Evolutionary conservation across 1,284 basidiomycete genomes (phyloP).

Genomic region (Salmacisia buchloeana): DNA sequence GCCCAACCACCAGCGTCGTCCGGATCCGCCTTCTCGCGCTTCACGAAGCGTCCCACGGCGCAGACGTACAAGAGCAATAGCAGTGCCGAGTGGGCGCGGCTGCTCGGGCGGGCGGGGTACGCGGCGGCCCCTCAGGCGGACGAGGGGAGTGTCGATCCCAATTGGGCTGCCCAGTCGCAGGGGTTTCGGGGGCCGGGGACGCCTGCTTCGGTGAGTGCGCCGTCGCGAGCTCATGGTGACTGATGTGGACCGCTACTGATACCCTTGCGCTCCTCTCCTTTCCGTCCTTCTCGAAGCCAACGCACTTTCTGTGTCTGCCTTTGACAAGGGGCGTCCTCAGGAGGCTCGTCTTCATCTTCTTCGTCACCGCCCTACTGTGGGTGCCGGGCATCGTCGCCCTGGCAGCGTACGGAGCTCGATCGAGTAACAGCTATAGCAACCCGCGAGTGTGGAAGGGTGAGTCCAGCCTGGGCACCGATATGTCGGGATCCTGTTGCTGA

Average conservation of each 20-base stretch:
- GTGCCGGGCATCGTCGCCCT: slow-evolving; percentile 64
- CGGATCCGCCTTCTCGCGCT: no score
- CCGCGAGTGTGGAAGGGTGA: slow-evolving; percentile 52
- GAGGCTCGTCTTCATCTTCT: slow-evolving; percentile 20
- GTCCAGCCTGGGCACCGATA: not conserved
- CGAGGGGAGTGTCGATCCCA: not conserved
- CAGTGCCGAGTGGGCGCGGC: not conserved
- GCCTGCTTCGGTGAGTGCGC: not conserved
- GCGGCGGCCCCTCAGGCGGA: not conserved
- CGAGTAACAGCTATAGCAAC: slow-evolving; percentile 56
- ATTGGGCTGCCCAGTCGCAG: not conserved
- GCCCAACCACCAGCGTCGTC: not conserved
- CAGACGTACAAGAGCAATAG: not conserved
- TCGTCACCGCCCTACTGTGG: slow-evolving; percentile 38
- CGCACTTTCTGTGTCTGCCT: not conserved
- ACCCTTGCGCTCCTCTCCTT: no score
- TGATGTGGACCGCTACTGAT: no score
- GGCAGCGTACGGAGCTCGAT: slow-evolving; percentile 56
- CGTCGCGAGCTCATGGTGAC: not conserved
- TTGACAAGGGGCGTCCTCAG: not conserved
- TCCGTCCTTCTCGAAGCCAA: not conserved
- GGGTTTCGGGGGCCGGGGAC: not conserved
- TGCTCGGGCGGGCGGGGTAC: not conserved
- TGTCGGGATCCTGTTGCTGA: slow-evolving; percentile 4
- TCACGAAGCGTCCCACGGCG: no score